Evolutionary conservation across 225 moss, liverwort and hornwort species (phyloP).

Genomic region (Sphagnum contortum): DNA sequence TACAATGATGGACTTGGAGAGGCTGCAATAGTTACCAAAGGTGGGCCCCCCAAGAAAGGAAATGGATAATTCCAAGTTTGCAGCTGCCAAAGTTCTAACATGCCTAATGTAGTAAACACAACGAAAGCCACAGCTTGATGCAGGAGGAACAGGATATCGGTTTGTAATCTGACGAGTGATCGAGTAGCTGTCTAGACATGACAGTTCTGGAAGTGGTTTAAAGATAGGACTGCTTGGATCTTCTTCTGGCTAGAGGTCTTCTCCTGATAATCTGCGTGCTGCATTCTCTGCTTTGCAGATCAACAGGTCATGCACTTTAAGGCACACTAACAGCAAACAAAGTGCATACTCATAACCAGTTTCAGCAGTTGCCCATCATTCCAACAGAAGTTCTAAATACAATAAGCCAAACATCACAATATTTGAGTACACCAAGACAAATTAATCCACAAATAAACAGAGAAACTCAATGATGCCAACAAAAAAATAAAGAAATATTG

Average conservation of each 20-base stretch:
- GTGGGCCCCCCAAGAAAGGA: conserved; percentile 66
- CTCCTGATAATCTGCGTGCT: conserved; percentile 76
- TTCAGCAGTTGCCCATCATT: no score
- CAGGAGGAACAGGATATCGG: conserved; percentile 25
- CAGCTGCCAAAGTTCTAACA: conserved; percentile 84
- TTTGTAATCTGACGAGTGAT: conserved; percentile 96
- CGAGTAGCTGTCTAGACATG: conserved; percentile 89
- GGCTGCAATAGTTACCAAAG: conserved; percentile 40
- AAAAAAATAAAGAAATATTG: no score
- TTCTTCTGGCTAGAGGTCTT: conserved; percentile 91
- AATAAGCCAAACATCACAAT: no score
- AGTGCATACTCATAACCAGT: no score
- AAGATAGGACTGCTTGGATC: conserved; percentile 81
- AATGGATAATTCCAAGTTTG: conserved; percentile 73
- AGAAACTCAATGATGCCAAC: no score
- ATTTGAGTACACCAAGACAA: no score
- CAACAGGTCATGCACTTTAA: neutral
- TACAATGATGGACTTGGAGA: conserved; percentile 60
- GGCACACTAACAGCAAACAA: no score
- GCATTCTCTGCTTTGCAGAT: conserved; percentile 76
- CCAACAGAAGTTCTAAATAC: no score
- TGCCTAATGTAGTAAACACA: conserved; percentile 13
- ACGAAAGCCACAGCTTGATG: no score
- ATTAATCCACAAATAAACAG: no score
- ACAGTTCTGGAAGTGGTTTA: conserved; percentile 79